These are phyloP conservation scores for Gnaphalium uliginosum DNA, from an alignment of 129 eudicot genomes.

Conservation along the genomic window DNA sequence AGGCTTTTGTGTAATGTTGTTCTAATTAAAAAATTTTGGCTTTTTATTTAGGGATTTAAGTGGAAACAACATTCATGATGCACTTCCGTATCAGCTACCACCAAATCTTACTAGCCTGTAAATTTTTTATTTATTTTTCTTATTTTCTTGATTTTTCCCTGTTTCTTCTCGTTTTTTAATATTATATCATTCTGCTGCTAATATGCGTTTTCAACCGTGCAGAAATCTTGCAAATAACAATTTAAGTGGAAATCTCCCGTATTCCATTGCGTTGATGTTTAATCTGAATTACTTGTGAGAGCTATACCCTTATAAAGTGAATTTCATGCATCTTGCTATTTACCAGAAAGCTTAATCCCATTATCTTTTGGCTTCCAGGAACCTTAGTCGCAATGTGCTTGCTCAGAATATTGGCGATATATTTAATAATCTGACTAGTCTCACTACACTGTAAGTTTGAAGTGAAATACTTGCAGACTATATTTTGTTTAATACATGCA, in stretches of 20 bases:
- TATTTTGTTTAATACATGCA: conserved; percentile 5
- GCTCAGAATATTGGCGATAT: conserved; percentile 71
- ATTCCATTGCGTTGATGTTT: conserved; percentile 65
- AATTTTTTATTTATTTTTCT: conserved; percentile 8
- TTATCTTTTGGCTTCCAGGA: conserved; percentile 52
- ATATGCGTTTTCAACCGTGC: conserved; percentile 32
- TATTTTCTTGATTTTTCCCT: background rate
- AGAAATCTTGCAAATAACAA: conserved; percentile 92
- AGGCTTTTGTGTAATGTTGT: background rate
- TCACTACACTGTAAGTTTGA: conserved; percentile 59
- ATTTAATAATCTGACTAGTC: conserved; percentile 66
- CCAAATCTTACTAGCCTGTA: conserved; percentile 94
- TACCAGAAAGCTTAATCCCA: background rate
- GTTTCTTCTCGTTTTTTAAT: background rate
- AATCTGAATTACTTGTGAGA: conserved; percentile 74
- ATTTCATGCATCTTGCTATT: background rate
- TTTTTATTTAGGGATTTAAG: conserved; percentile 70
- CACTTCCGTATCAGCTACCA: conserved; percentile 85
- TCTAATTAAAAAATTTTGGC: background rate
- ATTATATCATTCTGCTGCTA: conserved; percentile 12
- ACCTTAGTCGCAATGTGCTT: conserved; percentile 73
- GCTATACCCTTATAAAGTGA: conserved; percentile 10
- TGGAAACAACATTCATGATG: conserved; percentile 77
- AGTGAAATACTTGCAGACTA: background rate
- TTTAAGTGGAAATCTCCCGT: conserved; percentile 79